Evolutionary conservation across 2,329 filamentous ascomycete species (phyloP), one percentile per base, ranked within the genome.

Genomic region (Xylariaceae sp.): DNA sequence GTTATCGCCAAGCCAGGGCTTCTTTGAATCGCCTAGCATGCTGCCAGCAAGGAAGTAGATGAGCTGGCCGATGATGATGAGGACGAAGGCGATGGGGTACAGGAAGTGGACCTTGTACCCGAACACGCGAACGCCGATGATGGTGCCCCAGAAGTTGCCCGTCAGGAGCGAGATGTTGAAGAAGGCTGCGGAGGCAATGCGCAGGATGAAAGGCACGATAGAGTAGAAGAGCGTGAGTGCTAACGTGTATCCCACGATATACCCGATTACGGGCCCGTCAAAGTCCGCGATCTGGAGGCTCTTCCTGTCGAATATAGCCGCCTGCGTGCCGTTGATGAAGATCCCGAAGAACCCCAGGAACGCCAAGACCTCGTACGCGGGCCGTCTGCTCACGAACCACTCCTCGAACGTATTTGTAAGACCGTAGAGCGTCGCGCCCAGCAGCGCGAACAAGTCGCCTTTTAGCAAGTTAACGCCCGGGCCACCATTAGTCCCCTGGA

Each of bases 161-260:
- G 94, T 97, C 55, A 99, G 79, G 61, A 99, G 78, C 6, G 89
- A 93, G 67, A 97, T 96, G 73, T 99, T 96, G 79, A 97, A 95
- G 75, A 99, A 97, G 16, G 92, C 93, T 2, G 94, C 94, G 13
- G 85, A 89, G 23, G 89, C 89, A 77, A 97, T 88, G 61, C 94
- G 90, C 74, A 97, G 87, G 59, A 99, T 81, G 49, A 97, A 76
- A 0, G 94, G 94, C 0, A 89, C 92, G 3, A 94, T 78, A 6
- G 86, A 86, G 78, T 99, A 99, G 75, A 99, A 99, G 55, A 94
- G 75, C 48, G 82, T 79, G 18, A 99, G 81, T 55, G 87, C 86
- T 15, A 97, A 73, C 0, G 94, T 97, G 74, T 93, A 99, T 1
- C 93, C 94, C n/a, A 87, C 80, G 30, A 97, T 77, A 71, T 95